Conservation (phyloP, 1,139 yeast species). For the Debaryomycetaceae sp. region DNA sequence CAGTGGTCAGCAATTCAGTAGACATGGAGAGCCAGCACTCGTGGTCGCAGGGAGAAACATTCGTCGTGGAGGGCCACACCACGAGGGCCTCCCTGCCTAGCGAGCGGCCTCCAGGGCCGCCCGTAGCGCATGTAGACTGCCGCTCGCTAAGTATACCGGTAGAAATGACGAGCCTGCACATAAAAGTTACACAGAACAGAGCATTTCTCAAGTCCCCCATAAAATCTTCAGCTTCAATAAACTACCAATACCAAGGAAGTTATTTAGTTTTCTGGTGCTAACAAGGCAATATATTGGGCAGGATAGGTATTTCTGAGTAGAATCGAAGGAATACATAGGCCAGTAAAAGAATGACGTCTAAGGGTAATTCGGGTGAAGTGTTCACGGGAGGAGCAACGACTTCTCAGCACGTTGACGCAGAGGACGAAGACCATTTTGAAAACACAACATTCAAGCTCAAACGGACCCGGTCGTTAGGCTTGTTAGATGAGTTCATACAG, state of each 20-base stretch:
- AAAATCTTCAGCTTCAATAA: not conserved
- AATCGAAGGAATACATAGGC: not conserved
- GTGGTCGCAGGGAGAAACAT: no score
- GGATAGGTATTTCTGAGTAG: not conserved
- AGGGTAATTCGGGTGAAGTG: constrained; percentile 28
- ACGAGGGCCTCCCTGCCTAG: no score
- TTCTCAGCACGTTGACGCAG: constrained; percentile 64
- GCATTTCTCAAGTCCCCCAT: not conserved
- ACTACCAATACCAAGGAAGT: not conserved
- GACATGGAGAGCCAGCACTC: no score
- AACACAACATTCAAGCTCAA: constrained; percentile 73
- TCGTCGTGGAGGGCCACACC: no score
- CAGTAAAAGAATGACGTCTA: constrained; percentile 7
- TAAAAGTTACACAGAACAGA: not conserved
- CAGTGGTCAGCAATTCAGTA: no score
- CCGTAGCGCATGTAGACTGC: not conserved
- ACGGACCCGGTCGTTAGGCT: constrained; percentile 80
- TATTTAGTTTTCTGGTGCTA: not conserved
- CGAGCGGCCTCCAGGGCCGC: not conserved
- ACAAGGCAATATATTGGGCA: not conserved
- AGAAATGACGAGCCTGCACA: not conserved
- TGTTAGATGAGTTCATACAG: constrained; percentile 68
- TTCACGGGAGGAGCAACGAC: constrained; percentile 51
- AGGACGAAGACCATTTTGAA: constrained; percentile 67
- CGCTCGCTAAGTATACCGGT: not conserved